These are phyloP conservation scores for Pestalotiopsis sp. DNA, from an alignment of 2,329 filamentous ascomycete species.

Conservation along the genomic window DNA sequence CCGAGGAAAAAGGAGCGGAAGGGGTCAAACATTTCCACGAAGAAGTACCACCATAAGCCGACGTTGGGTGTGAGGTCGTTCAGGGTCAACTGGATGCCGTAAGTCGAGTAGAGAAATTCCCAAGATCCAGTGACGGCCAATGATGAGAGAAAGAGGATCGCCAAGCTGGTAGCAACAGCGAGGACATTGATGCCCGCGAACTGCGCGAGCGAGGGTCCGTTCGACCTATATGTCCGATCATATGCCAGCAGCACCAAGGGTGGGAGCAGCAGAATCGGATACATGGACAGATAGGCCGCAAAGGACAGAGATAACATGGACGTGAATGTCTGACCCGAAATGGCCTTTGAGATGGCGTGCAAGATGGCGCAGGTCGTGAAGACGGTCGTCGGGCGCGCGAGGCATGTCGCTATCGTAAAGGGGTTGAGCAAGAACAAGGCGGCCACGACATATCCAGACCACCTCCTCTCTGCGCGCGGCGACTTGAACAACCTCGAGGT, in stretches of 20 bases:
- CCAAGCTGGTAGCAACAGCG: conserved; percentile 58
- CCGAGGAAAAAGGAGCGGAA: conserved; percentile 97
- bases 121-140: conserved; percentile 78
- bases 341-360: conserved; percentile 79
- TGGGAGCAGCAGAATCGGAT: conserved; percentile 83
- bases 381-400: conserved; percentile 85
- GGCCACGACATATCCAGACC: conserved; percentile 75
- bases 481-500: conserved; percentile 79
- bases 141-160: conserved; percentile 70
- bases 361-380: conserved; percentile 90
- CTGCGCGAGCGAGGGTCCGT: conserved; percentile 35
- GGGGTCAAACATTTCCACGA: conserved; percentile 98
- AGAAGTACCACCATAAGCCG: conserved; percentile 99
- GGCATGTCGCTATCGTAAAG: conserved; percentile 87
- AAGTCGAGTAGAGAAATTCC: conserved; percentile 87
- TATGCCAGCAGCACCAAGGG: conserved; percentile 81
- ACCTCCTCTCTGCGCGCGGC: conserved; percentile 72
- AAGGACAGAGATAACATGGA: conserved; percentile 85
- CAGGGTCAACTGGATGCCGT: conserved; percentile 88
- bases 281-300: conserved; percentile 89
- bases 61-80: conserved; percentile 94
- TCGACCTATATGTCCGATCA: conserved; percentile 57
- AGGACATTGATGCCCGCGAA: conserved; percentile 60
- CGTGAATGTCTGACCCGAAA: conserved; percentile 71
- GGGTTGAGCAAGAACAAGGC: conserved; percentile 94